Evolutionary conservation across 805 yeast genomes (phyloP).

Genomic region (Nakazawaea ambrosiae): DNA sequence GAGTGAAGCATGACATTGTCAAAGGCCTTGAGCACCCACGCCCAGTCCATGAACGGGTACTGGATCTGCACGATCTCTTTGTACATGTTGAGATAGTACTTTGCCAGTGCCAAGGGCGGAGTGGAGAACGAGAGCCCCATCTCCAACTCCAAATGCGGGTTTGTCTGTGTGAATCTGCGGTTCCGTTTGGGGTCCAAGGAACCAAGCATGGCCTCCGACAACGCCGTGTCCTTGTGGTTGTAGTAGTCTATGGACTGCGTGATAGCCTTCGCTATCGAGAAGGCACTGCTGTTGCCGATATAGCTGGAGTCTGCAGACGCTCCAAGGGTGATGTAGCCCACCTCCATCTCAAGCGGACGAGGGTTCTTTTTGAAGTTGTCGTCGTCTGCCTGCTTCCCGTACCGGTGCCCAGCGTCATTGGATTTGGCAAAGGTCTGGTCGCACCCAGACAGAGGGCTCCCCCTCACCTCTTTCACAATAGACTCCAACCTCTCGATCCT

Average conservation of each 20-base stretch:
- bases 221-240: no score
- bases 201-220: slow-evolving; percentile 3
- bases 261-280: slow-evolving; percentile 25
- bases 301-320: slow-evolving; percentile 23
- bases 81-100: slow-evolving; percentile 16
- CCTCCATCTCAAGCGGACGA: slow-evolving; percentile 22
- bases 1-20: slow-evolving; percentile 16
- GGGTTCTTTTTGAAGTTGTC: slow-evolving; percentile 12
- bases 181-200: background rate
- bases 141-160: no score
- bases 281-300: slow-evolving; percentile 25
- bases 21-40: slow-evolving; percentile 15
- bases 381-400: no score
- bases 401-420: background rate
- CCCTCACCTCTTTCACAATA: slow-evolving; percentile 2
- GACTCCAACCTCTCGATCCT: no score
- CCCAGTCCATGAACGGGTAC: slow-evolving; percentile 28
- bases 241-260: slow-evolving; percentile 18
- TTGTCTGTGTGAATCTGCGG: no score
- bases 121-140: slow-evolving; percentile 15
- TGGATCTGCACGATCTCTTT: slow-evolving; percentile 25
- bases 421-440: background rate
- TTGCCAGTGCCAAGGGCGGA: slow-evolving; percentile 16
- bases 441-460: background rate
- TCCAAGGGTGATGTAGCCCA: slow-evolving; percentile 23